phyloP scores from a whole-genome alignment of 2,329 filamentous ascomycete species.

The Aspergillus quadricinctus region DNA sequence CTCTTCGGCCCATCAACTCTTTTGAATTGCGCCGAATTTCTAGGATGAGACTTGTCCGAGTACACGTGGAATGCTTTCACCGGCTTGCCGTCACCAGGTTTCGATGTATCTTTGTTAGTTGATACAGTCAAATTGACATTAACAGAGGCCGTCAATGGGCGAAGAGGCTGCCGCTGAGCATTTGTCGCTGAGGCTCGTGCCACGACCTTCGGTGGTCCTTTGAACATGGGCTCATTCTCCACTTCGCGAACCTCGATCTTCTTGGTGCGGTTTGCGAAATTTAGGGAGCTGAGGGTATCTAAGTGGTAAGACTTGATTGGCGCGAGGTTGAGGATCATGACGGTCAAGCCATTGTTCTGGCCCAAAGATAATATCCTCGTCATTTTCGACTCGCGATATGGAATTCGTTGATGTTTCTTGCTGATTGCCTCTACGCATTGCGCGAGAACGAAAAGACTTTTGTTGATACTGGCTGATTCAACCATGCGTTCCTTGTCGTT shows the following conservation, averaged over 20 bases:
- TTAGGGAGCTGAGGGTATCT: slow-evolving; percentile 87
- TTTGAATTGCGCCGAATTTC: slow-evolving; percentile 41
- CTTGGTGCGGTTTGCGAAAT: slow-evolving; percentile 92
- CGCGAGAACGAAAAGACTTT: slow-evolving; percentile 88
- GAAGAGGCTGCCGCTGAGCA: slow-evolving; percentile 68
- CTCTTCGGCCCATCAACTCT: slow-evolving; percentile 45
- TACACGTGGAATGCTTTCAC: slow-evolving; percentile 84
- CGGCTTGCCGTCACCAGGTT: slow-evolving; percentile 62
- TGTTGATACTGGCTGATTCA: slow-evolving; percentile 97
- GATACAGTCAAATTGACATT: slow-evolving; percentile 64
- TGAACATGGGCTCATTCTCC: slow-evolving; percentile 90
- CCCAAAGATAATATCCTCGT: slow-evolving; percentile 87
- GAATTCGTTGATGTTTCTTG: slow-evolving; percentile 69
- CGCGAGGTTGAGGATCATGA: slow-evolving; percentile 95
- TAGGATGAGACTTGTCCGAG: slow-evolving; percentile 58
- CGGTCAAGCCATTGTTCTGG: slow-evolving; percentile 89
- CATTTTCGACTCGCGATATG: slow-evolving; percentile 96
- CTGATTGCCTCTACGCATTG: slow-evolving; percentile 96
- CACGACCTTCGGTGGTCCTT: slow-evolving; percentile 61
- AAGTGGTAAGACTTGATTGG: slow-evolving; percentile 89
- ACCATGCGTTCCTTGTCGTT: slow-evolving; percentile 88
- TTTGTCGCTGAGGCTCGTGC: slow-evolving; percentile 38
- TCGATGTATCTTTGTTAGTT: slow-evolving; percentile 47
- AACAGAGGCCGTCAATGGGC: slow-evolving; percentile 69
- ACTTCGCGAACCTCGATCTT: slow-evolving; percentile 94